Evolutionary conservation across 805 yeast species (phyloP).

Genomic region (Wickerhamomyces sydowiorum): DNA sequence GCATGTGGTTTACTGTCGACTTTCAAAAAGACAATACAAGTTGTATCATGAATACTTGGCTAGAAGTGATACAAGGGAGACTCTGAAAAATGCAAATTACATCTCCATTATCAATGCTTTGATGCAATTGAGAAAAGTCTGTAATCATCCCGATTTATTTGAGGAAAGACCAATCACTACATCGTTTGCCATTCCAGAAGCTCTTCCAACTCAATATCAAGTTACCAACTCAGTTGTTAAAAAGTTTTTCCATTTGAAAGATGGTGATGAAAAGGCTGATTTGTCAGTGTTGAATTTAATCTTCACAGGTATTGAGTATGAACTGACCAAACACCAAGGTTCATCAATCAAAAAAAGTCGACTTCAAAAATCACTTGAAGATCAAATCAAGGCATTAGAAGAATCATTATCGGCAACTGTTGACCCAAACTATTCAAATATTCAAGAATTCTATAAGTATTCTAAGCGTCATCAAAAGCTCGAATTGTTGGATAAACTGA

Average conservation of each 20-base stretch:
- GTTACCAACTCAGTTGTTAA: slow-evolving; percentile 34
- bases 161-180: slow-evolving; percentile 94
- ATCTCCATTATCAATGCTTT: slow-evolving; percentile 92
- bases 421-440: slow-evolving; percentile 27
- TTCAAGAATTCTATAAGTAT: slow-evolving; percentile 55
- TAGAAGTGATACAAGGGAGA: slow-evolving; percentile 90
- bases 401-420: slow-evolving; percentile 25
- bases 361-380: slow-evolving; percentile 39
- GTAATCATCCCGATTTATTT: slow-evolving; percentile 94
- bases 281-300: slow-evolving; percentile 56
- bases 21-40: slow-evolving; percentile 88
- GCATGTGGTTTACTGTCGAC: slow-evolving; percentile 86
- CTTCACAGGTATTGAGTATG: slow-evolving; percentile 38
- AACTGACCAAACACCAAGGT: slow-evolving; percentile 39
- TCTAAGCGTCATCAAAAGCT: slow-evolving; percentile 46
- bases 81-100: slow-evolving; percentile 90
- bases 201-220: slow-evolving; percentile 49
- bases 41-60: slow-evolving; percentile 97
- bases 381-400: slow-evolving; percentile 37
- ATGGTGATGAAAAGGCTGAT: slow-evolving; percentile 32
- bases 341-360: slow-evolving; percentile 37
- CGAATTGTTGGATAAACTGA: slow-evolving; percentile 44
- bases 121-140: slow-evolving; percentile 95
- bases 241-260: slow-evolving; percentile 24
- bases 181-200: slow-evolving; percentile 68